Evolutionary conservation across 73 alveolate species (phyloP), one percentile per base, ranked within the genome.

Genomic region (Paramecium sonneborni): DNA sequence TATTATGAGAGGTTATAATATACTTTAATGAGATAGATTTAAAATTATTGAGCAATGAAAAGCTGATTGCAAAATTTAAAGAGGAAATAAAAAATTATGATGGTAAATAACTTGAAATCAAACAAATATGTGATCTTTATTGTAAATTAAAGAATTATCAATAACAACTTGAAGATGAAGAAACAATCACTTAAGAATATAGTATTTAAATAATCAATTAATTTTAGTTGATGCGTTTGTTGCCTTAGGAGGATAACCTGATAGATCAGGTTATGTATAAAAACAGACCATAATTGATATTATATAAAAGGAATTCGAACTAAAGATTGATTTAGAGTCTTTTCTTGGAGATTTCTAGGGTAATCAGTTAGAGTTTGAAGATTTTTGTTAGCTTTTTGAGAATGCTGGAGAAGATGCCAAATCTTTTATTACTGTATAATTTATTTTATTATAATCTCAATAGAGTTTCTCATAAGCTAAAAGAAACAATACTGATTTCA

Each of bases 191-290:
- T 15, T 6, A 37, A 38, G 87, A 74, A 37, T 74, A 74, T 39
- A 74, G 87, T 74, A 74, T 37, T 34, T 28, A n/a, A 9, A 28
- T 0, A 32, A n/a, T 35, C 1, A 14, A 74, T 37, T n/a, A 37
- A 15, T 7, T 24, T 67, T 20, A 92, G 96, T 94, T 69, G 97
- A 94, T 74, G 95, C 97, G 3, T 94, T 94, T 72, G 95, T 94
- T 24, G 97, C 97, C 44, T 87, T 94, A 39, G 97, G 97, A 35
- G 97, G 97, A 10, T 76, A 57, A 23, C 93, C 91, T 11, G 87
- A 69, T 35, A 94, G 92, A 57, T 86, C 85, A 35, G 97, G 97
- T 10, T 56, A 85, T 37, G 88, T 94, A 20, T 85, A 93, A 20
- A 94, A 94, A 82, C 18, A 70, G 46, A 70, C 92, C 3, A 86